Percentiles rank a stretch among this genome's conserved stretches.
These are phyloP conservation scores for Nitzschia sp. DNA, from an alignment of 108 stramenopile genomes.

Conservation along the genomic window DNA sequence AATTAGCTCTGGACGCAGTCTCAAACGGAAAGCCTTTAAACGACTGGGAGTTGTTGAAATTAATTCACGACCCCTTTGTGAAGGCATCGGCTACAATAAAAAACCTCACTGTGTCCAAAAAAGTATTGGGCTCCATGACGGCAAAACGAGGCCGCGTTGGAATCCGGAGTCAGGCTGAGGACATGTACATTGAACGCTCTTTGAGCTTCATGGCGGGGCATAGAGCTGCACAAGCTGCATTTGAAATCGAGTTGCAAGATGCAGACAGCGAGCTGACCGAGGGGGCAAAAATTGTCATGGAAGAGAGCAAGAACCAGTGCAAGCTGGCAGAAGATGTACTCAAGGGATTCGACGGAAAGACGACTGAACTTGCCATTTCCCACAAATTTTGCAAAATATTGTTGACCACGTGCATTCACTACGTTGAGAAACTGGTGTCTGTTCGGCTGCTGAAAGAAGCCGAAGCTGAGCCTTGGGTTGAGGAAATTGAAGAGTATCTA, in stretches of 20 bases:
- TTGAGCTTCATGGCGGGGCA: slow-evolving; percentile 51
- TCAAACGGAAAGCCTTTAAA: slow-evolving; percentile 42
- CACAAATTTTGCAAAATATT: slow-evolving; percentile 76
- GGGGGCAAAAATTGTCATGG: slow-evolving; percentile 56
- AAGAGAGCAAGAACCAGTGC: slow-evolving; percentile 52
- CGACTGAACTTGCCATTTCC: slow-evolving; percentile 46
- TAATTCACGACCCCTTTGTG: slow-evolving; percentile 11
- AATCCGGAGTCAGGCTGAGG: not conserved
- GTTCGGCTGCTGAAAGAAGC: slow-evolving; percentile 59
- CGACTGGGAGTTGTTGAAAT: slow-evolving; percentile 38
- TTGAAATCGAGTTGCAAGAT: slow-evolving; percentile 48
- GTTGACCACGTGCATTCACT: slow-evolving; percentile 43
- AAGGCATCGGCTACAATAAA: not conserved
- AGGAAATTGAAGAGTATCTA: slow-evolving; percentile 46
- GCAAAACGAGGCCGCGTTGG: not conserved
- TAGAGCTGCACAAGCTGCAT: slow-evolving; percentile 34
- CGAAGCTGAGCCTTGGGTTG: slow-evolving; percentile 61
- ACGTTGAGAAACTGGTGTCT: slow-evolving; percentile 42
- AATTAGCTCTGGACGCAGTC: slow-evolving; percentile 49
- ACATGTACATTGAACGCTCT: slow-evolving; percentile 36
- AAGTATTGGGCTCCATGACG: not conserved
- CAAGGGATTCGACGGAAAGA: slow-evolving; percentile 25
- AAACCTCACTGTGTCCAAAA: not conserved
- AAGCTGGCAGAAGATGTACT: slow-evolving; percentile 43
- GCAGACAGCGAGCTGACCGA: slow-evolving; percentile 33